These are phyloP conservation scores for Leishmania tarentolae DNA, from an alignment of 208 protist genomes.

Conservation along the genomic window DNA sequence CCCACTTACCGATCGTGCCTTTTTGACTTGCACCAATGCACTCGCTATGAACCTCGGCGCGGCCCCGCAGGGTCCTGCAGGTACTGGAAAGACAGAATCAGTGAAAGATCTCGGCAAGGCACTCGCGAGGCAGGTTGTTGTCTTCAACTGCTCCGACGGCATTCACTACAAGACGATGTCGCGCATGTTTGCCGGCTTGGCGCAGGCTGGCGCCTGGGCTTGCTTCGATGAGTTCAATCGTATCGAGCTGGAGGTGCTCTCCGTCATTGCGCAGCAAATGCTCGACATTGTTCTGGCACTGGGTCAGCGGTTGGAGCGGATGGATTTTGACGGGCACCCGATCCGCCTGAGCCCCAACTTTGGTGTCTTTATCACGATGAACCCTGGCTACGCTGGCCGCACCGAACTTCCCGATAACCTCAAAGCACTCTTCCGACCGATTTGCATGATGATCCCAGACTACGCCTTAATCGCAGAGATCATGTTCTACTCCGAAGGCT, in stretches of 20 bases:
- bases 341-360: constrained; percentile 93
- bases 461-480: constrained; percentile 97
- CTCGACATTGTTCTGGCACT: constrained; percentile 95
- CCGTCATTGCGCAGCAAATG: constrained; percentile 96
- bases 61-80: constrained; percentile 94
- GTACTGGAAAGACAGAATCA: constrained; percentile 97
- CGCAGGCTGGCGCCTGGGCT: constrained; percentile 94
- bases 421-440: constrained; percentile 97
- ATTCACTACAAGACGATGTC: constrained; percentile 97
- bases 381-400: constrained; percentile 97
- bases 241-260: constrained; percentile 97
- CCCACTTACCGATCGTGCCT: constrained; percentile 96
- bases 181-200: constrained; percentile 96
- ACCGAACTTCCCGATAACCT: constrained; percentile 98
- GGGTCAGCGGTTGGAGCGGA: constrained; percentile 68
- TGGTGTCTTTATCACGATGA: constrained; percentile 98
- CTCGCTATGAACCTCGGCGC: constrained; percentile 95
- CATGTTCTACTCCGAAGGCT: constrained; percentile 98
- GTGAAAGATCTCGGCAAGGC: constrained; percentile 95
- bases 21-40: constrained; percentile 94
- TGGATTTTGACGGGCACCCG: constrained; percentile 94
- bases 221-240: constrained; percentile 99
- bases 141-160: constrained; percentile 98
- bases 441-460: constrained; percentile 98
- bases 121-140: constrained; percentile 92